A percentile compares a stretch with the other conserved stretches of the same genome.
These are phyloP conservation scores for Ceratocystis colombiana DNA, from an alignment of 2,329 filamentous ascomycete species.

Conservation along the genomic window DNA sequence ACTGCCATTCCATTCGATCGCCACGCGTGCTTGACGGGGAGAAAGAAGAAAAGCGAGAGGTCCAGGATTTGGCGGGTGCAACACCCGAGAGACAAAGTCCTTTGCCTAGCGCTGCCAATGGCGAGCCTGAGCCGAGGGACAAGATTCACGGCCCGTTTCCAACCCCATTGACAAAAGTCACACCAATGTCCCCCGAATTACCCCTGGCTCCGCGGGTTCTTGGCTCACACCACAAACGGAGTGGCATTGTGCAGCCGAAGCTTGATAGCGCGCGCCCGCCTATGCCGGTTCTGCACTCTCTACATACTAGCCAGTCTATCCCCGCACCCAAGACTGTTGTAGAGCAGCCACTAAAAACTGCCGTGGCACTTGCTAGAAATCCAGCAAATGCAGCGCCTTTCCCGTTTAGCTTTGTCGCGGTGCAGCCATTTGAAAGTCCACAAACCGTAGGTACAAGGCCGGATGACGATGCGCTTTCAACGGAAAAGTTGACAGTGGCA, in stretches of 20 bases:
- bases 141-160: background rate
- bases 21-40: background rate
- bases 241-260: constrained; percentile 7
- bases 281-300: background rate
- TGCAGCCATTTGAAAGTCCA: constrained; percentile 27
- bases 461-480: background rate
- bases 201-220: background rate
- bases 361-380: no score
- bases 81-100: no score
- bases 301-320: background rate
- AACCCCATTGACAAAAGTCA: background rate
- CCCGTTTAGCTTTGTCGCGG: constrained; percentile 28
- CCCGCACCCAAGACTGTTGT: background rate
- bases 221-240: constrained; percentile 6
- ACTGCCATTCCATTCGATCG: background rate
- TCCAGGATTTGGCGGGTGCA: no score
- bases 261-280: background rate
- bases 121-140: background rate
- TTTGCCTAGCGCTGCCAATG: background rate
- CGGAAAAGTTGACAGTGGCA: no score
- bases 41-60: no score
- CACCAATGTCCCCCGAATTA: background rate
- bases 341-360: background rate
- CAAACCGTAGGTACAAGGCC: constrained; percentile 20
- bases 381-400: constrained; percentile 27